Evolutionary conservation across 2,329 filamentous ascomycete genomes (phyloP), one percentile per base, ranked within the genome.

Genomic region (Lithohypha guttulata): DNA sequence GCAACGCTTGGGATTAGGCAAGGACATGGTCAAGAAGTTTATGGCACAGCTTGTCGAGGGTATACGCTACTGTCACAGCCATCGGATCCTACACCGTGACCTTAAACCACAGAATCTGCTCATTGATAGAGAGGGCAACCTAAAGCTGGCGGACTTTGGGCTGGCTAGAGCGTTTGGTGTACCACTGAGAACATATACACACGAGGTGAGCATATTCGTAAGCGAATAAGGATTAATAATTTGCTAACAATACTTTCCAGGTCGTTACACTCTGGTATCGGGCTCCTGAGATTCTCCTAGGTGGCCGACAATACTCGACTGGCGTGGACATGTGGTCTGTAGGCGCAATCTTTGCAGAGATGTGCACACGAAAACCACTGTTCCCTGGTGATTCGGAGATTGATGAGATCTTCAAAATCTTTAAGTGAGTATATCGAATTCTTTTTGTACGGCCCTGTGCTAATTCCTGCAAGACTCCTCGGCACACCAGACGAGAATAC

Each of bases 281-380:
- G 46, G 75, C 85, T 6, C 86, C 86, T 1, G 86, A 94, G 60
- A 93, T 94, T 61, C 71, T 94, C 14, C 76, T 94, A 2, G 86
- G 86, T 57, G 85, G 86, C 42, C 79, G 86, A 37, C 85, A 93
- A 60, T 94, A 94, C 65, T 91, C 84, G 10, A 94, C 86, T 10
- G 86, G 86, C 42, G 85, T 94, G 28, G 86, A 94, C 56, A 94
- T 94, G 83, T 94, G 86, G 86, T 91, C 84, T 21, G 79, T 87
- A 34, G 86, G 86, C 46, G 91, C 85, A 61, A 94, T 94, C 61
- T 93, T 94, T 60, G 86, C 87, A 7, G 86, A 94, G 63, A 94
- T 94, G 87, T 93, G 84, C 63, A 94, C 86, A 2, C 77, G 84
- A 54, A 93, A 93, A 64, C 85, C 86, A 4, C 70, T 94, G 29